A percentile compares a stretch with the other conserved stretches of the same genome.
phyloP scores from a whole-genome alignment of 108 stramenopile species.

The Epithemia pelagica region DNA sequence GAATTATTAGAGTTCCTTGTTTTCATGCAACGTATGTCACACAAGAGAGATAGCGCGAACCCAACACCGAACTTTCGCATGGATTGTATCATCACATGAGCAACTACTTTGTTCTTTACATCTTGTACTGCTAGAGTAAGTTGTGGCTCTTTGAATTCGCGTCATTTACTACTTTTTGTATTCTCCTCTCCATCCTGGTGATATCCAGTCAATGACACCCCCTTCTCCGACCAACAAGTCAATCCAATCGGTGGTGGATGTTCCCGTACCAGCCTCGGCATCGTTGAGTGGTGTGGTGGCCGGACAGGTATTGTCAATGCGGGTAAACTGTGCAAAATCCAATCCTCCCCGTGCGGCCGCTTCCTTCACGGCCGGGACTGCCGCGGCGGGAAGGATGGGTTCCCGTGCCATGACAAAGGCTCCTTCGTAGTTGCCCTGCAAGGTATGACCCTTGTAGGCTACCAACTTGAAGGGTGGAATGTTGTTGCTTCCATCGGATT shows the following conservation, averaged over 20 bases:
- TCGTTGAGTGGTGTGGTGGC: conserved; percentile 53
- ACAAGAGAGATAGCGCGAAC: no score
- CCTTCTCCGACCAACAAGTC: conserved; percentile 77
- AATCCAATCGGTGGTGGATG: conserved; percentile 79
- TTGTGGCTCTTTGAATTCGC: no score
- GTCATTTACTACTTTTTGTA: conserved; percentile 64
- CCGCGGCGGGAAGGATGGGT: conserved; percentile 54
- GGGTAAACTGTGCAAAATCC: conserved; percentile 60
- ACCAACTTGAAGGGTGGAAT: conserved; percentile 83
- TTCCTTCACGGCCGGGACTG: conserved; percentile 69
- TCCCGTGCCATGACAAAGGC: conserved; percentile 89
- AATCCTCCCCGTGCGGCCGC: conserved; percentile 74
- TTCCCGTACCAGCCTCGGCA: conserved; percentile 65
- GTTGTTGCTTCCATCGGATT: conserved; percentile 59
- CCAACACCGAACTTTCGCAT: no score
- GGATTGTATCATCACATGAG: no score
- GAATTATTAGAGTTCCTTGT: no score
- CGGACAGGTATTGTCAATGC: conserved; percentile 76
- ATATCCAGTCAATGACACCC: conserved; percentile 83
- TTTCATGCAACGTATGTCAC: no score
- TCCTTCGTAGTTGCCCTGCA: conserved; percentile 95
- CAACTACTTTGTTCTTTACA: no score
- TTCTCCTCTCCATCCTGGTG: conserved; percentile 84
- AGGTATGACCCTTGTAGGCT: conserved; percentile 91
- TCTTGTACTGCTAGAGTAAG: no score